Conservation (phyloP, 441 rosid genomes). For the Populus hybrid region DNA sequence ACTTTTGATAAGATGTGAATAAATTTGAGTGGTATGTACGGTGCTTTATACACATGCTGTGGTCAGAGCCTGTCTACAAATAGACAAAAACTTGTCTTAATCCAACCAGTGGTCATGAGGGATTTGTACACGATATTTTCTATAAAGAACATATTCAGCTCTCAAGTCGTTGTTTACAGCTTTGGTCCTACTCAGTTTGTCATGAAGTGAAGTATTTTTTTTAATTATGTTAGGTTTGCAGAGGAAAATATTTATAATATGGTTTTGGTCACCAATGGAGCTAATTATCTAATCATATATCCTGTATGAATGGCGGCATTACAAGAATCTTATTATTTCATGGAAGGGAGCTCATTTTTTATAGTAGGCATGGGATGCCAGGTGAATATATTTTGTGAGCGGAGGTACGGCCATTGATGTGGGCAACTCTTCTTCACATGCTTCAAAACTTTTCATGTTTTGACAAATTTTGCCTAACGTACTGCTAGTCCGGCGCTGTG, state of each 20-base stretch:
- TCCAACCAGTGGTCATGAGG: background rate
- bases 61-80: too few relatives aligned
- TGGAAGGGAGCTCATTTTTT: background rate
- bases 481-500: too few relatives aligned
- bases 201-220: too few relatives aligned
- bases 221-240: background rate
- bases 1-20: background rate
- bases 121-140: background rate
- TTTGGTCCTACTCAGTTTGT: background rate
- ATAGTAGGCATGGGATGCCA: too few relatives aligned
- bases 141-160: background rate
- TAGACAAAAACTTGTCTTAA: background rate
- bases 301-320: background rate
- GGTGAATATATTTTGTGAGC: too few relatives aligned
- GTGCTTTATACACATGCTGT: background rate
- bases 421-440: too few relatives aligned
- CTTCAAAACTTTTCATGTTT: too few relatives aligned
- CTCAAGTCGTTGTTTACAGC: background rate
- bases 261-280: background rate
- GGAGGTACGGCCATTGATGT: too few relatives aligned
- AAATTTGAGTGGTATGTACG: background rate
- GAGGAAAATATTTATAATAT: background rate
- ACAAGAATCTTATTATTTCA: background rate
- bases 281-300: background rate
- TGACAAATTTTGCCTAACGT: too few relatives aligned